phyloP scores from a whole-genome alignment of 179 eudicot genomes.

The Camellia oleifera region DNA sequence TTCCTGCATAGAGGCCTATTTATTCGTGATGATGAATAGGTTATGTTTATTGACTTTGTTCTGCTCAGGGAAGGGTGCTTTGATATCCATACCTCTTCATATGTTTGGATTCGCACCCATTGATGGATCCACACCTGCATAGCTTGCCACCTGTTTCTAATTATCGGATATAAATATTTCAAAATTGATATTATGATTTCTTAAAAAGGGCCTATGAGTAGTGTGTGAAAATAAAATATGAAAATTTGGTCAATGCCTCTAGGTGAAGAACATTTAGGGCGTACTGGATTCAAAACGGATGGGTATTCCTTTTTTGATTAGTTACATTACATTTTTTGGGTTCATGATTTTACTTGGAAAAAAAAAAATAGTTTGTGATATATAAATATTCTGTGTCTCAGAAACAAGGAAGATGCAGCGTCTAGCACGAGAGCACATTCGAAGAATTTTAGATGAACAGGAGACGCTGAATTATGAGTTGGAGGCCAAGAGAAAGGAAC shows the following conservation, averaged over 20 bases:
- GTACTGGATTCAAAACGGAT: neutral
- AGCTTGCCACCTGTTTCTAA: neutral
- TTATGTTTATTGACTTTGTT: neutral
- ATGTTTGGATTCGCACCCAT: constrained; percentile 1
- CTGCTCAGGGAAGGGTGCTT: neutral
- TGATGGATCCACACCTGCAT: constrained; percentile 1
- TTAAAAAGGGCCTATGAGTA: neutral
- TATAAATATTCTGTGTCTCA: constrained; percentile 12
- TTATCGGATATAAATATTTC: neutral
- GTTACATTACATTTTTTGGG: neutral
- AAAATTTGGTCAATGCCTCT: neutral
- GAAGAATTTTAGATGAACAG: constrained; percentile 56
- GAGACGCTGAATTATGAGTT: constrained; percentile 52
- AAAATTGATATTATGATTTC: neutral
- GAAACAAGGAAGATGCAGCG: constrained; percentile 68
- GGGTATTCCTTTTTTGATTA: neutral
- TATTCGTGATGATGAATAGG: neutral
- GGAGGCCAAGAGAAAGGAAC: constrained; percentile 47
- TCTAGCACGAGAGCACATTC: constrained; percentile 54
- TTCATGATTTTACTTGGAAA: neutral
- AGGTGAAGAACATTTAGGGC: neutral
- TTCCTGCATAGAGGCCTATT: neutral
- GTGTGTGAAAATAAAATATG: neutral
- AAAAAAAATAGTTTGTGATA: neutral
- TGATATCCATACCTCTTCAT: neutral